Evolutionary conservation across 202 grass and related monocot genomes (phyloP).

Genomic region (Elaeis oleifera): DNA sequence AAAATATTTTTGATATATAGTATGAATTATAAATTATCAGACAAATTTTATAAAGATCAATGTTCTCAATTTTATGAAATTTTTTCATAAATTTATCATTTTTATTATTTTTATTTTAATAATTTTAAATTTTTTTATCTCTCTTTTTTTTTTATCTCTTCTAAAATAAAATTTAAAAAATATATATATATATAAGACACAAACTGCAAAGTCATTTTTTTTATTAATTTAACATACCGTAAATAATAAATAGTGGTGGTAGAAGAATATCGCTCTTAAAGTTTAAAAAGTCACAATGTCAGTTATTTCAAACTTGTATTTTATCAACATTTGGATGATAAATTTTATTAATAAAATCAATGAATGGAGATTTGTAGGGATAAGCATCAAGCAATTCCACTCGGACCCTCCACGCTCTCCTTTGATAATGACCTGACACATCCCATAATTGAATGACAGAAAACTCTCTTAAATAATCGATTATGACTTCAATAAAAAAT

Average conservation of each 20-base stretch:
- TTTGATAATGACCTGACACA: conserved; percentile 47
- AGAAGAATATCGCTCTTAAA: not conserved
- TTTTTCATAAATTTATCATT: too few species aligned
- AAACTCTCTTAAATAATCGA: not conserved
- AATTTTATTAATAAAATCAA: conserved; percentile 62
- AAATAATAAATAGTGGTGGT: not conserved
- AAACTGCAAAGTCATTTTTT: conserved; percentile 1
- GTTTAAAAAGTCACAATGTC: not conserved
- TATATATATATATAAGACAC: not conserved
- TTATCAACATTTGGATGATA: conserved; percentile 71
- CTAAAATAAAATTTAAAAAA: too few species aligned
- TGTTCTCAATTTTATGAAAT: too few species aligned
- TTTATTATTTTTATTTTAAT: too few species aligned
- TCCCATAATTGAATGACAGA: not conserved
- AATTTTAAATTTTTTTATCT: too few species aligned
- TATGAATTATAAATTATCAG: too few species aligned
- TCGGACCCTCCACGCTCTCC: conserved; percentile 50
- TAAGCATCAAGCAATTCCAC: conserved; percentile 59
- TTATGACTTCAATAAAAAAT: not conserved
- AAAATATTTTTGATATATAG: too few species aligned
- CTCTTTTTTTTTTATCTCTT: too few species aligned
- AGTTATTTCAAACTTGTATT: conserved; percentile 31
- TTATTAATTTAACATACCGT: not conserved
- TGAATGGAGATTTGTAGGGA: conserved; percentile 53
- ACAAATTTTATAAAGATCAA: too few species aligned